A percentile compares a stretch with the other conserved stretches of the same genome.
Conservation (phyloP, 176 grass and related monocot species). For the Aegilops umbellulata region DNA sequence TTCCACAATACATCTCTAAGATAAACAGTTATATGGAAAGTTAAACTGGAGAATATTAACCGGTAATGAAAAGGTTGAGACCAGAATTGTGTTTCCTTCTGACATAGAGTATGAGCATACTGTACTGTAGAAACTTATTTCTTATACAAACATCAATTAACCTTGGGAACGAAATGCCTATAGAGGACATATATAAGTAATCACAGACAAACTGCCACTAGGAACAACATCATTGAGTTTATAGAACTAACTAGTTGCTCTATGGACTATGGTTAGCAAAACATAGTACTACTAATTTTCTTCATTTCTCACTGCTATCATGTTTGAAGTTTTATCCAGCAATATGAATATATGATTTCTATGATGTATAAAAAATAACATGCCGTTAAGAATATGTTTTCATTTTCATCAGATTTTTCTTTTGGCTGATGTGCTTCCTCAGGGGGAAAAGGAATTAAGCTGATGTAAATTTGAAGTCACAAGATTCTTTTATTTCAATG, state of each 20-base stretch:
- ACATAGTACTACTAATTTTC: background rate
- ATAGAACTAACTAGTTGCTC: background rate
- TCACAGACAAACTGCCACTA: background rate
- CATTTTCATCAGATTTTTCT: background rate
- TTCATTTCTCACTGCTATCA: background rate
- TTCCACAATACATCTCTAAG: background rate
- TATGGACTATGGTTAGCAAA: background rate
- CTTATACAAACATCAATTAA: background rate
- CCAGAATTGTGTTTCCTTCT: no score
- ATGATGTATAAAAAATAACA: background rate
- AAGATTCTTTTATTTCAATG: background rate
- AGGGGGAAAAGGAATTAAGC: background rate
- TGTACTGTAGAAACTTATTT: background rate
- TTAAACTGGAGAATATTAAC: background rate
- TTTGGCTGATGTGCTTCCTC: no score
- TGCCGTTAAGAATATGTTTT: background rate
- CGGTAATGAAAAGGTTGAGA: background rate
- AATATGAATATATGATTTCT: no score
- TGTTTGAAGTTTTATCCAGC: background rate
- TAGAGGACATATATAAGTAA: background rate
- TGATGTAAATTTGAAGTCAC: background rate
- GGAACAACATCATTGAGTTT: background rate
- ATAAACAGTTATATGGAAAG: background rate
- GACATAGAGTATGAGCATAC: no score
- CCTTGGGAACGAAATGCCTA: background rate